Base-by-base conservation (phyloP, 345 rosid genomes). In the Atalantia buxifolia region DNA sequence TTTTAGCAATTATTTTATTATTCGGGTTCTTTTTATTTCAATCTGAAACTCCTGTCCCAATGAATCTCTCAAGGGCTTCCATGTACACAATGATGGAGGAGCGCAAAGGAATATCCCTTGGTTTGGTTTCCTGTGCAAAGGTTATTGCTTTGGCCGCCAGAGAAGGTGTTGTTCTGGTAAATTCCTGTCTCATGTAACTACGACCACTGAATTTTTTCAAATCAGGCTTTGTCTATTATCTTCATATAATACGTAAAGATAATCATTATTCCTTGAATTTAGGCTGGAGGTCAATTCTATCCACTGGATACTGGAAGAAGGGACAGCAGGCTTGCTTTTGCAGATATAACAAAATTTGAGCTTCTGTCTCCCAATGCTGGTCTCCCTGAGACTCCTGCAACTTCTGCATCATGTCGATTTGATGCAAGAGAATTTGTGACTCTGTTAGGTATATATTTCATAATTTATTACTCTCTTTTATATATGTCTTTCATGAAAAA, bases 251-350 rank as follows among this genome's bases (percentile, higher is more conserved):
- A 18, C 2, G 21, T 50, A 50, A 2, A 42, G 13, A 42, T 50
- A 82, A 56, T 35, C 8, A 50, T 61, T 12, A 42, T 30, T 25
- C 69, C 69, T 69, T 82, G 62, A 60, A 76, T 80, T 78, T 77
- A 89, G 92, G 78, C 90, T 56, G 93, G 94, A 67, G 97, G 97
- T 59, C 98, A 97, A 13, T 88, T 83, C 80, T 92, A 88, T 83
- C 93, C 92, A 7, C 67, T 93, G 74, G 72, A 75, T 36, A 91
- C 94, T 57, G 98, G 96, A 59, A 85, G 98, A 80, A 86, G 83
- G 74, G 94, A 92, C 60, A 81, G 92, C 71, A 65, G 53, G 6
- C 33, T 53, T 6, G 73, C 91, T n/a, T 92, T 78, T 79, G 71
- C 78, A 55, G 85, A 86, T 2, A 74, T 64, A 21, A 94, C 92